Conservation (phyloP, 495 filamentous ascomycete genomes). For the Aspergillus affinis region DNA sequence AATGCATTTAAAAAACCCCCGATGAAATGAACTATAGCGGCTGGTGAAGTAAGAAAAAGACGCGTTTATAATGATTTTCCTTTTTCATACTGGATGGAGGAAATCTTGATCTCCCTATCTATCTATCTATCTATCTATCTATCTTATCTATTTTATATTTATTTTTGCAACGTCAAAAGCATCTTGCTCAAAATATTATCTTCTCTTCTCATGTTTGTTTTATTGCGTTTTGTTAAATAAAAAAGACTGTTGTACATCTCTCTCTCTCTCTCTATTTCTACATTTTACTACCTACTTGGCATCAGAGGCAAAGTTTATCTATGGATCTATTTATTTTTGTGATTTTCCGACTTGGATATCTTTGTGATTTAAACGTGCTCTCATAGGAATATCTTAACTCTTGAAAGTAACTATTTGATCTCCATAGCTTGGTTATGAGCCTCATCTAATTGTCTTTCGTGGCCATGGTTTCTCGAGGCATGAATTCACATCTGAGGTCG, state of each 20-base stretch:
- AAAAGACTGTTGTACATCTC: conserved; percentile 21
- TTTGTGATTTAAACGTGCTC: neutral
- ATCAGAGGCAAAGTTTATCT: neutral
- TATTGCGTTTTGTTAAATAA: conserved; percentile 12
- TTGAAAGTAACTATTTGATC: no score
- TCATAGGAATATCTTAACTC: neutral
- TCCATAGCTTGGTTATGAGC: no score
- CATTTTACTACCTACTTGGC: neutral
- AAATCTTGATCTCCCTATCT: neutral
- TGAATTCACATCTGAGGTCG: no score
- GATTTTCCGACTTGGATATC: neutral
- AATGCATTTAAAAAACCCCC: neutral
- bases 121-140: neutral
- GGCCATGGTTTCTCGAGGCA: no score
- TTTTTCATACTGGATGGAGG: neutral
- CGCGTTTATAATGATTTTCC: conserved; percentile 2
- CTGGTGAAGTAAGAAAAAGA: neutral
- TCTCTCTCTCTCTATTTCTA: neutral
- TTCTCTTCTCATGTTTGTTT: conserved; percentile 15
- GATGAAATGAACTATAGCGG: neutral
- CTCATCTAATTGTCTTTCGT: no score
- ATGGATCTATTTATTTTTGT: neutral
- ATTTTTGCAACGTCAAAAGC: no score
- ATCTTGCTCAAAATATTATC: neutral
- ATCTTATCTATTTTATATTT: no score